phyloP scores from a whole-genome alignment of 768 basidiomycete genomes.

The Pulveroboletus ravenelii region DNA sequence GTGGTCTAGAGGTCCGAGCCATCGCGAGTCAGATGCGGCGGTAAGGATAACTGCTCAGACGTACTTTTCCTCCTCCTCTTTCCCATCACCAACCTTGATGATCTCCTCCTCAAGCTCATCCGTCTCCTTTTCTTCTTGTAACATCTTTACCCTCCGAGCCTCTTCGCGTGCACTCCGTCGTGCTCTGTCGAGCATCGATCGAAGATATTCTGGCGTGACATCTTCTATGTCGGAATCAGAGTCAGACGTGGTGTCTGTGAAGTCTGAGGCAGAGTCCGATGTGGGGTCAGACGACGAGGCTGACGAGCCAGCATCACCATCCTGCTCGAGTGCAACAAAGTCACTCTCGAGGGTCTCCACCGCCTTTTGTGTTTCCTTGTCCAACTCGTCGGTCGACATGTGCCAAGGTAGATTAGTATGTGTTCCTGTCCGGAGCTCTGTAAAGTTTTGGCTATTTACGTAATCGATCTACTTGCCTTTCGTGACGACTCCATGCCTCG shows the following conservation, averaged over 20 bases:
- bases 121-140: conserved; percentile 21
- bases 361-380: background rate
- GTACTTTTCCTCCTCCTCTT: conserved; percentile 23
- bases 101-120: conserved; percentile 43
- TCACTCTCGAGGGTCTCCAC: background rate
- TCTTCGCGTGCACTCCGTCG: conserved; percentile 44
- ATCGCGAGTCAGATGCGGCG: background rate
- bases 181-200: conserved; percentile 61
- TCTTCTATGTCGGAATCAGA: conserved; percentile 36
- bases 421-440: no score
- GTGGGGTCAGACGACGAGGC: background rate
- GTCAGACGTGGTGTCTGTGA: conserved; percentile 32
- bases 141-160: conserved; percentile 18
- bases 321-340: conserved; percentile 1
- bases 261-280: conserved; percentile 14
- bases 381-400: conserved; percentile 6
- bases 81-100: conserved; percentile 42
- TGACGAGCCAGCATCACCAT: background rate
- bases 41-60: conserved; percentile 26
- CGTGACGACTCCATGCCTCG: conserved; percentile 41
- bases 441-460: conserved; percentile 4
- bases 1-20: conserved; percentile 34
- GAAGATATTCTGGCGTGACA: conserved; percentile 55
- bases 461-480: conserved; percentile 8
- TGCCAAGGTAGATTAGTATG: no score